Percentiles rank a stretch among this genome's conserved stretches.
phyloP scores from a whole-genome alignment of 768 basidiomycete genomes.

The Agaricus blazei region DNA sequence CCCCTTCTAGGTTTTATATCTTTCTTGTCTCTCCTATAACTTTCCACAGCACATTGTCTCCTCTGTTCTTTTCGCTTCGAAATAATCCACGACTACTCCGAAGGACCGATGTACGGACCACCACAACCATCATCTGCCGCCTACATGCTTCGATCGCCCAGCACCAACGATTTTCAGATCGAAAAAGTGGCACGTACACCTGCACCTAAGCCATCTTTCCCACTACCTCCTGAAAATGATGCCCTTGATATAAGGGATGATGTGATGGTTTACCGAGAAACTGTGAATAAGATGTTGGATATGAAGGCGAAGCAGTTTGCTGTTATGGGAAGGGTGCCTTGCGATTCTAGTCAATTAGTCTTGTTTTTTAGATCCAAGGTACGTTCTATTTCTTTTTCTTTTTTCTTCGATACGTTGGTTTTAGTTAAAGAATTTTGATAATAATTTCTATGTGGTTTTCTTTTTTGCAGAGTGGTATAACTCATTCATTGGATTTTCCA shows the following conservation, averaged over 20 bases:
- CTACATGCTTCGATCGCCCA: constrained; percentile 28
- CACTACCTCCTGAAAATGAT: constrained; percentile 22
- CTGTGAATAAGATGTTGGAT: constrained; percentile 48
- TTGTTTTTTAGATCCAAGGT: constrained; percentile 82
- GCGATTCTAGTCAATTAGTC: constrained; percentile 61
- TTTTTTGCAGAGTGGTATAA: constrained; percentile 59
- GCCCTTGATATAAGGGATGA: constrained; percentile 41
- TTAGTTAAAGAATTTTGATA: no score
- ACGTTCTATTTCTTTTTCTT: constrained; percentile 13
- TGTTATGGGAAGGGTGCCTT: constrained; percentile 61
- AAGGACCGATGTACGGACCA: constrained; percentile 11
- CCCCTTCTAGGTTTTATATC: no score
- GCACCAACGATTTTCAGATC: constrained; percentile 58
- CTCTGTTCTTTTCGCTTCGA: background rate
- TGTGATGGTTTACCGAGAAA: constrained; percentile 41
- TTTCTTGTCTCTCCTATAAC: background rate
- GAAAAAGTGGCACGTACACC: constrained; percentile 44
- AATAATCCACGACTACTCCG: background rate
- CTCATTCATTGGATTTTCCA: constrained; percentile 79
- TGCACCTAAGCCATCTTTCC: constrained; percentile 26
- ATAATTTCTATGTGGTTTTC: background rate
- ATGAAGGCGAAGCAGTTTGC: constrained; percentile 62
- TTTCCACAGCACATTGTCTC: no score
- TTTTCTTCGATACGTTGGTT: no score
- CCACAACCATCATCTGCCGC: constrained; percentile 9